Evolutionary conservation across 305 asterid genomes (phyloP).

Genomic region (Petunia hybrid): DNA sequence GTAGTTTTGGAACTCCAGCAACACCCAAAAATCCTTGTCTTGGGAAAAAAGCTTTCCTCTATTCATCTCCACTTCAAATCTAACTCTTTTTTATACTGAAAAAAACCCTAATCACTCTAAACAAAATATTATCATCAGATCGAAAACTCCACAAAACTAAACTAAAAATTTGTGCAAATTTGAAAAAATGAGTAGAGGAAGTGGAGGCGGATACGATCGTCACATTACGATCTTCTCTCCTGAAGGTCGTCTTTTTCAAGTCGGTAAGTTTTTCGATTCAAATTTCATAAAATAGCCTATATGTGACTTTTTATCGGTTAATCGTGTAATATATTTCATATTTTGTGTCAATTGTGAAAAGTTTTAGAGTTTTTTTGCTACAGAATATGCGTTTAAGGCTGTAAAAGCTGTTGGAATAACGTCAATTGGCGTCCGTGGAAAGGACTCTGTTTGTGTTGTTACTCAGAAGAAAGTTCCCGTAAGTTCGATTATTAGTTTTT

Average conservation of each 20-base stretch:
- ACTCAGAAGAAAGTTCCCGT: slow-evolving; percentile 99
- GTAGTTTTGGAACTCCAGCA: too few relatives aligned
- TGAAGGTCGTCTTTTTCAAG: slow-evolving; percentile 99
- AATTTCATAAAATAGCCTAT: not conserved
- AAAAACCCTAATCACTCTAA: slow-evolving; percentile 6
- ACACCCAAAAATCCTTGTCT: too few relatives aligned
- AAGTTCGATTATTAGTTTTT: slow-evolving; percentile 30
- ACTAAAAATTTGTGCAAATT: not conserved
- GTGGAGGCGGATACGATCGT: slow-evolving; percentile 99
- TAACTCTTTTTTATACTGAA: not conserved
- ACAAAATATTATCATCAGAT: not conserved
- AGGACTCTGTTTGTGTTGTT: slow-evolving; percentile 94
- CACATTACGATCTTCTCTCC: slow-evolving; percentile 99
- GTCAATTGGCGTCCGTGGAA: slow-evolving; percentile 95
- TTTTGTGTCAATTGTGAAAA: slow-evolving; percentile 29
- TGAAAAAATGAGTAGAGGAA: slow-evolving; percentile 87
- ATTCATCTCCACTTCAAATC: too few relatives aligned
- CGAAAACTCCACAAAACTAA: not conserved
- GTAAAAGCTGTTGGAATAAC: slow-evolving; percentile 96
- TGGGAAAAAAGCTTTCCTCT: too few relatives aligned
- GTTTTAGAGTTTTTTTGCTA: slow-evolving; percentile 37
- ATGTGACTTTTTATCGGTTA: not conserved
- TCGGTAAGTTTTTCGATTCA: slow-evolving; percentile 59
- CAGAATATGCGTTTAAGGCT: slow-evolving; percentile 98
- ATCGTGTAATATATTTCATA: not conserved